Evolutionary conservation across 306 rosid genomes (phyloP).

Genomic region (Pterocarpus macrocarpus): DNA sequence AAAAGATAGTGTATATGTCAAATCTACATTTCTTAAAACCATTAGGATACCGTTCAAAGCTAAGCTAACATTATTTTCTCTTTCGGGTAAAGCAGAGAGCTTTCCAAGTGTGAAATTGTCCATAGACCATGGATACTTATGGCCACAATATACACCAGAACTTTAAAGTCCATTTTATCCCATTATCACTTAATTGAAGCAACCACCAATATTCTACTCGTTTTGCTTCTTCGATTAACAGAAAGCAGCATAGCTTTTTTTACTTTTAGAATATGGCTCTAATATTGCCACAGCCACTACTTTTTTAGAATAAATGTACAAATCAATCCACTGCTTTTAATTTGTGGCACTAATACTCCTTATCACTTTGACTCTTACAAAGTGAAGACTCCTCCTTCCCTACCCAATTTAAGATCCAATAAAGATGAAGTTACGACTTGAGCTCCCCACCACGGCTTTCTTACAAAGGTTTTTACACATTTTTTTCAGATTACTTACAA

Average conservation of each 20-base stretch:
- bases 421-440: not conserved
- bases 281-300: slow-evolving; percentile 20
- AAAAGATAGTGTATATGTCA: not conserved
- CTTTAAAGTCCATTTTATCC: slow-evolving; percentile 8
- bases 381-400: not conserved
- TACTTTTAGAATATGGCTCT: slow-evolving; percentile 40
- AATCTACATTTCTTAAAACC: not conserved
- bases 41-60: not conserved
- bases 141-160: not conserved
- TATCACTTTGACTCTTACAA: not conserved
- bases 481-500: too few relatives aligned
- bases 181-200: slow-evolving; percentile 39
- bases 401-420: not conserved
- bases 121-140: slow-evolving; percentile 10
- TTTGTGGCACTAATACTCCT: not conserved
- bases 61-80: not conserved
- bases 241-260: slow-evolving; percentile 43
- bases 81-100: not conserved
- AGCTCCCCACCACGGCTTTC: too few relatives aligned
- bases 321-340: slow-evolving; percentile 24
- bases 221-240: slow-evolving; percentile 16
- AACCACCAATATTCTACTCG: not conserved
- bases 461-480: too few relatives aligned
- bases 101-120: slow-evolving; percentile 11
- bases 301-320: slow-evolving; percentile 39